Percentiles rank a stretch among this genome's conserved stretches.
Evolutionary conservation across 306 rosid species (phyloP).

Genomic region (Sicyos edulis): DNA sequence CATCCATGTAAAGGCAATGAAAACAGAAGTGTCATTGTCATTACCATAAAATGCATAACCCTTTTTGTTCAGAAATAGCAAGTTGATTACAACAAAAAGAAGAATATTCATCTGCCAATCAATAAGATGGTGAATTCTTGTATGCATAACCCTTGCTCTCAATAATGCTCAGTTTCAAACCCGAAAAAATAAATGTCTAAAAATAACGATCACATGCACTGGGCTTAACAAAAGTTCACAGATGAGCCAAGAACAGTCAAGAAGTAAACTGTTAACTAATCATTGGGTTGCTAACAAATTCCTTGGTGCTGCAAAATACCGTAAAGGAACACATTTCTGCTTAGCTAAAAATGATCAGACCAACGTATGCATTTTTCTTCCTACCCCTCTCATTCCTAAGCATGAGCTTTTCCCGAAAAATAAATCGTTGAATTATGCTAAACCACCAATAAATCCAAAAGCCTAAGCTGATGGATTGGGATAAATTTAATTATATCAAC

Average conservation of each 20-base stretch:
- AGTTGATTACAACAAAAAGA: neutral
- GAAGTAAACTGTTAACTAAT: neutral
- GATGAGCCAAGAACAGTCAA: neutral
- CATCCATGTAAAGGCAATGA: conserved; percentile 14
- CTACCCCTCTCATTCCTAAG: neutral
- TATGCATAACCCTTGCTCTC: neutral
- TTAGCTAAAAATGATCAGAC: too few relatives aligned
- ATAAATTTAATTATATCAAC: too few relatives aligned
- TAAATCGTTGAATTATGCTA: too few relatives aligned
- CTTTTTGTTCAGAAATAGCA: neutral
- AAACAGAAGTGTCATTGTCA: neutral
- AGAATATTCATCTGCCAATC: neutral
- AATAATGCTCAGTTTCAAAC: neutral
- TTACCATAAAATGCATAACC: neutral
- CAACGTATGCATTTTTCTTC: too few relatives aligned
- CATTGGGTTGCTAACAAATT: neutral
- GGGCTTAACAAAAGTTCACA: conserved; percentile 12
- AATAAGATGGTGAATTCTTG: neutral
- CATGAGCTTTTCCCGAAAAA: too few relatives aligned
- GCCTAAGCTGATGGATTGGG: too few relatives aligned
- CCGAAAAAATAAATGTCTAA: neutral
- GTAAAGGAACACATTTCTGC: neutral
- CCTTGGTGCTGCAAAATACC: neutral
- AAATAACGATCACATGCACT: neutral
- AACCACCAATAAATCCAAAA: too few relatives aligned